phyloP scores from a whole-genome alignment of 805 yeast species.

The Kodamaea laetipori region DNA sequence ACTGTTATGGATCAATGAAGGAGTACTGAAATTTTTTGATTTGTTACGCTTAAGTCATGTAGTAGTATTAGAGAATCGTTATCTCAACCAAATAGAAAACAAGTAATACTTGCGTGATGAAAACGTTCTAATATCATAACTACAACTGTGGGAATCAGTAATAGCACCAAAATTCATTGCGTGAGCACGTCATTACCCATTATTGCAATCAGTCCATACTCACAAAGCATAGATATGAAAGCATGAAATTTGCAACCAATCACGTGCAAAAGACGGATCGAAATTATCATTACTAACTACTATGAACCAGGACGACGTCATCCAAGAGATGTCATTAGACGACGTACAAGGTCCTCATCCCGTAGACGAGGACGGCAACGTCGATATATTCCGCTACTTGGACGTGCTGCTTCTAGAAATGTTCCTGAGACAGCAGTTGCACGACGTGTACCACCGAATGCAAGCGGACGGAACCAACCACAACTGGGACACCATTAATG shows the following conservation, averaged over 20 bases:
- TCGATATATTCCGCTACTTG: constrained; percentile 25
- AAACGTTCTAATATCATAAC: too few species aligned
- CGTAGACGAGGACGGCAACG: constrained; percentile 12
- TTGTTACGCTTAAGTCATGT: too few species aligned
- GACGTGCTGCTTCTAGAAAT: constrained; percentile 24
- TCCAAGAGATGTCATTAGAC: background rate
- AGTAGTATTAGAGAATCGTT: too few species aligned
- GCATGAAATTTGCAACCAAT: constrained; percentile 1
- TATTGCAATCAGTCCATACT: too few species aligned
- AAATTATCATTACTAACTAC: background rate
- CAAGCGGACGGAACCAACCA: constrained; percentile 14
- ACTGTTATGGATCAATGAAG: too few species aligned
- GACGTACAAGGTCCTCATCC: constrained; percentile 3
- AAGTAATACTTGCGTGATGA: too few species aligned
- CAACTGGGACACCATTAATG: constrained; percentile 15
- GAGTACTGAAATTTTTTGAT: too few species aligned
- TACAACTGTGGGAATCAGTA: too few species aligned
- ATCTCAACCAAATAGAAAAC: too few species aligned
- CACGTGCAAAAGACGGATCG: constrained; percentile 1
- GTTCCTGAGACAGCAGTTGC: constrained; percentile 19
- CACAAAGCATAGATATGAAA: too few species aligned
- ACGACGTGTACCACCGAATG: constrained; percentile 14
- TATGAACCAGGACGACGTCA: background rate
- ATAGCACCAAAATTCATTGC: too few species aligned
- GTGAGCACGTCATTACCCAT: too few species aligned